Evolutionary conservation across 305 asterid species (phyloP).

Genomic region (Solanum hybrid): DNA sequence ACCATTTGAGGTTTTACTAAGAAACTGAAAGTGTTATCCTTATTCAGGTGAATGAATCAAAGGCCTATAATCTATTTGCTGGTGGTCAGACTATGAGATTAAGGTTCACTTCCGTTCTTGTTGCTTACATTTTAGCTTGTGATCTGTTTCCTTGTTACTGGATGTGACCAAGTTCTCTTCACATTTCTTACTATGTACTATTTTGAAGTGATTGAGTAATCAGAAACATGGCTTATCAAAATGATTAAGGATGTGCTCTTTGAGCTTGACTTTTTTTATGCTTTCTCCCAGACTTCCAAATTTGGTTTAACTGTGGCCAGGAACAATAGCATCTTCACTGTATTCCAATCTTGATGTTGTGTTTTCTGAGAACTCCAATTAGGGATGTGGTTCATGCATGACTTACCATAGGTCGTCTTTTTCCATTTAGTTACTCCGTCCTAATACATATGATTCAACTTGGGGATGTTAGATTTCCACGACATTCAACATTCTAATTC

Average conservation of each 20-base stretch:
- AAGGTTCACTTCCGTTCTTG: constrained; percentile 37
- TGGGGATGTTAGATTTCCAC: background rate
- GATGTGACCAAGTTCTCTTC: background rate
- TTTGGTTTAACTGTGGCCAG: constrained; percentile 2
- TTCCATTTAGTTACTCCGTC: background rate
- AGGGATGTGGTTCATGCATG: constrained; percentile 2
- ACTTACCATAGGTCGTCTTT: background rate
- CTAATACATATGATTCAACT: background rate
- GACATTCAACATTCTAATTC: background rate
- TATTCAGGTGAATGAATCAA: constrained; percentile 71
- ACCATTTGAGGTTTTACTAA: background rate
- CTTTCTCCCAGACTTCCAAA: background rate
- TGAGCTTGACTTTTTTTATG: background rate
- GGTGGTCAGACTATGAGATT: constrained; percentile 55
- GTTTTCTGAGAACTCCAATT: background rate
- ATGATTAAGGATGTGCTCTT: background rate
- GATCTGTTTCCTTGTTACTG: background rate
- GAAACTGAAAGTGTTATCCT: background rate
- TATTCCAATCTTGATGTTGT: background rate
- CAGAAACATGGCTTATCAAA: background rate
- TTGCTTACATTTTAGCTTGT: constrained; percentile 4
- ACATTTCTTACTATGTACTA: background rate
- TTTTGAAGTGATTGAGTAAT: background rate
- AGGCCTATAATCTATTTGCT: constrained; percentile 45
- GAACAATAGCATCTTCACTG: background rate